These are phyloP conservation scores for Puya raimondii DNA, from an alignment of 176 grass and related monocot species.

Conservation along the genomic window DNA sequence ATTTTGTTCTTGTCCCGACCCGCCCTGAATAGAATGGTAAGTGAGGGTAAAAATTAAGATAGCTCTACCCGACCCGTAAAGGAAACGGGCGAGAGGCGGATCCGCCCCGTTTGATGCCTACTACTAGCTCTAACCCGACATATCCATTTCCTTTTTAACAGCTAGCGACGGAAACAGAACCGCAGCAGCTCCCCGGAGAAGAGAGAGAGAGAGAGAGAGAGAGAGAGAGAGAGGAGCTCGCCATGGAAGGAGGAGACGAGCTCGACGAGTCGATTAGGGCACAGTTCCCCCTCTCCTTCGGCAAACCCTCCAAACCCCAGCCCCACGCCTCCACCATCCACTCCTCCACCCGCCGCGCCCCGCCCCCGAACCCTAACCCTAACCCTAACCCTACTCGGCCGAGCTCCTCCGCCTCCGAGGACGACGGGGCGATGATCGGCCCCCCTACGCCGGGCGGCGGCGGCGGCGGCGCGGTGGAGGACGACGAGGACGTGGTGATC, in stretches of 20 bases:
- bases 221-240: constrained; percentile 6
- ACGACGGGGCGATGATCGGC: constrained; percentile 23
- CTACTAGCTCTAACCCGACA: no score
- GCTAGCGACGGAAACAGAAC: neutral
- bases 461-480: constrained; percentile 16
- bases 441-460: constrained; percentile 23
- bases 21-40: no score
- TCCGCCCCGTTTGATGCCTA: no score
- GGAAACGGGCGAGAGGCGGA: no score
- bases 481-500: constrained; percentile 39
- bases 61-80: no score
- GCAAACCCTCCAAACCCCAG: constrained; percentile 46
- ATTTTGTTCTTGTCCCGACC: no score
- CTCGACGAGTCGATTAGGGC: constrained; percentile 83
- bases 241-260: constrained; percentile 27
- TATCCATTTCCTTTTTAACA: no score
- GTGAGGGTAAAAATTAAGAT: no score
- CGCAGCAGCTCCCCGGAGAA: neutral
- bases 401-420: constrained; percentile 1
- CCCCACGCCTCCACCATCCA: constrained; percentile 32
- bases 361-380: constrained; percentile 40
- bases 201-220: constrained; percentile 13
- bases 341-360: constrained; percentile 62
- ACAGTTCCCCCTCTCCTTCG: constrained; percentile 79
- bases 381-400: constrained; percentile 18